Base-by-base conservation (phyloP, 176 grass and related monocot genomes). In the Oryza glaberrima region DNA sequence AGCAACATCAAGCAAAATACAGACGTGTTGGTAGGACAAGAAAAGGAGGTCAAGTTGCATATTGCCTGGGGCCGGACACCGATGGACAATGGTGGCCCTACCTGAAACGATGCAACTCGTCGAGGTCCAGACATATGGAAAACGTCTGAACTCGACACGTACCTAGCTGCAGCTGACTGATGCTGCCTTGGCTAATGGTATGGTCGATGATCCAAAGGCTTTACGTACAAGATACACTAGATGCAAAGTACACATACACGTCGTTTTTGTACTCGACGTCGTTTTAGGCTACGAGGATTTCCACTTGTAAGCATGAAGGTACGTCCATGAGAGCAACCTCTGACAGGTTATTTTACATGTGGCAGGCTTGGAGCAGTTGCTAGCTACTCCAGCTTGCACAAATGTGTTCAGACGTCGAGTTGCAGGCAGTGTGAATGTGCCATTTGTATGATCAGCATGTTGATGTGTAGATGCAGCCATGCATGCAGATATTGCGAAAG, bases 141-240 rank as follows among this genome's bases (percentile, higher is more conserved):
- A 78, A 34, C 78, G 51, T 86, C 78, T 78, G 73, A 51, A 69
- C 61, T 69, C 80, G 75, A 87, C 84, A 80, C 76, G 76, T 70
- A 76, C 81, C 41, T 48, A 67, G 77, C 40, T 77, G 73, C 22
- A 43, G 45, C 44, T 67, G 60, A 22, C 16, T 22, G 40, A 41
- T 41, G 14, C 13, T 46, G 23, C 26, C 40, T 56, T n/a, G 70
- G 28, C 68, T 7, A 58, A 58, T 58, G 54, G 54, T 17, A 58
- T 63, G 58, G 58, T 36, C 58, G 70, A 63, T 78, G 45, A 3
- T 19, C 19, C 54, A 72, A 69, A 77, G 67, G 84, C 85, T 87
- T 91, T 81, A 91, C 89, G 89, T 87, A 84, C 51, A 87, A 79
- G 76, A 87, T 84, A 91, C 89, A 84, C 85, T 38, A 90, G 45